Conservation (phyloP, 164 flowering plant species). For the Aristolochia contorta region DNA sequence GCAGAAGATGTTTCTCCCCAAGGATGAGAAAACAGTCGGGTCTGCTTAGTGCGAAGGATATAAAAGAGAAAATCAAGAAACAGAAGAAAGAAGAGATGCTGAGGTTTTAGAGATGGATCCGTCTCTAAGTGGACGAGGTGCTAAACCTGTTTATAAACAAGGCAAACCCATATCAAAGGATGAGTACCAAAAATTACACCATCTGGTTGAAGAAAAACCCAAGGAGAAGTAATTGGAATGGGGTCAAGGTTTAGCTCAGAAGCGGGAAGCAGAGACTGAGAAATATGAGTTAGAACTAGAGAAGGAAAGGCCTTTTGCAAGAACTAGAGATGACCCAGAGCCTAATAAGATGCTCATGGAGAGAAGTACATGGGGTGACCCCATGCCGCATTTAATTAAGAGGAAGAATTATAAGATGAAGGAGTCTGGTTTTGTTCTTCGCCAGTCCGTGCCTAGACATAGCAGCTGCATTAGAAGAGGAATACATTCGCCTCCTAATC, state of each 20-base stretch:
- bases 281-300: conserved; percentile 57
- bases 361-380: conserved; percentile 87
- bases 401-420: conserved; percentile 75
- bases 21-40: conserved; percentile 59
- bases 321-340: conserved; percentile 88
- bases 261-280: conserved; percentile 79
- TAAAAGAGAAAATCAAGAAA: conserved; percentile 44
- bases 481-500: conserved; percentile 66
- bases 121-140: conserved; percentile 60
- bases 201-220: conserved; percentile 77
- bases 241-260: conserved; percentile 95
- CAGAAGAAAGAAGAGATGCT: conserved; percentile 41
- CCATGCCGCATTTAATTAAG: conserved; percentile 92
- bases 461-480: conserved; percentile 90
- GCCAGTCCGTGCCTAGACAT: conserved; percentile 80
- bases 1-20: conserved; percentile 59
- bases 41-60: conserved; percentile 50
- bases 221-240: conserved; percentile 88
- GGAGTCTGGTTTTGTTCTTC: conserved; percentile 81
- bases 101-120: conserved; percentile 74
- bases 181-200: conserved; percentile 44
- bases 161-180: conserved; percentile 77
- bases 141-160: conserved; percentile 76
- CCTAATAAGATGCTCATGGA: conserved; percentile 79
- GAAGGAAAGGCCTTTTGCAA: conserved; percentile 85